These are phyloP conservation scores for Darksidea phi DNA, from an alignment of 495 filamentous ascomycete genomes.

Conservation along the genomic window DNA sequence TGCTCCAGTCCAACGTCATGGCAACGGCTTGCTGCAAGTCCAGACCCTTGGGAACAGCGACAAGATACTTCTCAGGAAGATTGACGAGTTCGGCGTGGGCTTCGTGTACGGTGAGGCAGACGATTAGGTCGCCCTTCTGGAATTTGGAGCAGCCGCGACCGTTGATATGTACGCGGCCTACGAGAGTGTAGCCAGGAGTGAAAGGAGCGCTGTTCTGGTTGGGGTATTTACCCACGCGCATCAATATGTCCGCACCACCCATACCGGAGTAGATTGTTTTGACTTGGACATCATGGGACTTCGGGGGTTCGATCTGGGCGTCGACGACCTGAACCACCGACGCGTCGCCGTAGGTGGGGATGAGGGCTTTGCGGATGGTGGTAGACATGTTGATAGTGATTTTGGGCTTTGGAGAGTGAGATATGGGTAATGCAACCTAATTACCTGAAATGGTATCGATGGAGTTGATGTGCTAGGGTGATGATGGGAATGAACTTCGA, in stretches of 20 bases:
- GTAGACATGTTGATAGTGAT: slow-evolving; percentile 23
- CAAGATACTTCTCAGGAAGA: slow-evolving; percentile 45
- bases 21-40: slow-evolving; percentile 41
- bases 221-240: slow-evolving; percentile 48
- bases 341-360: slow-evolving; percentile 43
- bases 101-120: slow-evolving; percentile 46
- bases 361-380: slow-evolving; percentile 47
- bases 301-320: slow-evolving; percentile 37
- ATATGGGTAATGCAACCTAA: neutral
- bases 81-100: slow-evolving; percentile 45
- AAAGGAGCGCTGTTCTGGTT: slow-evolving; percentile 45
- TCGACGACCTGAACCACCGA: slow-evolving; percentile 41
- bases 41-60: slow-evolving; percentile 42
- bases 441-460: neutral
- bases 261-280: slow-evolving; percentile 47
- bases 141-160: slow-evolving; percentile 38
- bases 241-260: slow-evolving; percentile 47
- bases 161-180: slow-evolving; percentile 41
- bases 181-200: slow-evolving; percentile 47
- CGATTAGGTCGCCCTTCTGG: slow-evolving; percentile 42
- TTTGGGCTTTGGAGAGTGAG: neutral
- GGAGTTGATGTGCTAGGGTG: no score
- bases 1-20: slow-evolving; percentile 45
- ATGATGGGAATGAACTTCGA: no score
- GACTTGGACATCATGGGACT: slow-evolving; percentile 45